A percentile compares a stretch with the other conserved stretches of the same genome.
Evolutionary conservation across 139 green algal genomes (phyloP).

Genomic region (Astrephomene gubernaculifera): DNA sequence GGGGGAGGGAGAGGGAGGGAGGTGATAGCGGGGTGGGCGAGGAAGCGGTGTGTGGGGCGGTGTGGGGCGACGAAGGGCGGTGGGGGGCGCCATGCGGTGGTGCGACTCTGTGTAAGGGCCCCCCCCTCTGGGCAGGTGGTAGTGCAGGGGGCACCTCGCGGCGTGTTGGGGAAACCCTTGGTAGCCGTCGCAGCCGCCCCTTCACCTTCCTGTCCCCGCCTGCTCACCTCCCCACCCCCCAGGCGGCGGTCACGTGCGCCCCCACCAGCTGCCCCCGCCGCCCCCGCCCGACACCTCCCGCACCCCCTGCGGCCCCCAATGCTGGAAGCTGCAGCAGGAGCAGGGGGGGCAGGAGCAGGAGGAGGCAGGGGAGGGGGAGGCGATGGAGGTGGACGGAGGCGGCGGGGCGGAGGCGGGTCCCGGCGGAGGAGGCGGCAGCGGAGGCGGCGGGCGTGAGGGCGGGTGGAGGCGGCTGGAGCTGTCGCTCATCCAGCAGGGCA

Average conservation of each 20-base stretch:
- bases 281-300: background rate
- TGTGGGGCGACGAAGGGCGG: no score
- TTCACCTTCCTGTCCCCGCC: background rate
- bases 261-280: conserved; percentile 14
- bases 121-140: no score
- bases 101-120: no score
- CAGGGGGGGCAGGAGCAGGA: background rate
- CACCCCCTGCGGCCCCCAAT: conserved; percentile 49
- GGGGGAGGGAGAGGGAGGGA: background rate
- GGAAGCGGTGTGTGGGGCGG: no score
- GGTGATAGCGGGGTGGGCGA: no score
- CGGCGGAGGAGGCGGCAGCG: background rate
- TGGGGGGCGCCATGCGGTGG: no score
- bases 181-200: no score
- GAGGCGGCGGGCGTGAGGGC: background rate
- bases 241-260: conserved; percentile 47
- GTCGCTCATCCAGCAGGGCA: background rate
- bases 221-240: background rate
- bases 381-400: background rate
- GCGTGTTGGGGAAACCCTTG: no score
- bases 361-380: background rate
- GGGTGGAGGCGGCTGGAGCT: conserved; percentile 8
- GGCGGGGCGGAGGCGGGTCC: background rate
- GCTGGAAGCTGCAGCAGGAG: conserved; percentile 37
- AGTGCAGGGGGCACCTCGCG: no score